These are phyloP conservation scores for Sporothrix inflata DNA, from an alignment of 2,329 filamentous ascomycete genomes.

Conservation along the genomic window DNA sequence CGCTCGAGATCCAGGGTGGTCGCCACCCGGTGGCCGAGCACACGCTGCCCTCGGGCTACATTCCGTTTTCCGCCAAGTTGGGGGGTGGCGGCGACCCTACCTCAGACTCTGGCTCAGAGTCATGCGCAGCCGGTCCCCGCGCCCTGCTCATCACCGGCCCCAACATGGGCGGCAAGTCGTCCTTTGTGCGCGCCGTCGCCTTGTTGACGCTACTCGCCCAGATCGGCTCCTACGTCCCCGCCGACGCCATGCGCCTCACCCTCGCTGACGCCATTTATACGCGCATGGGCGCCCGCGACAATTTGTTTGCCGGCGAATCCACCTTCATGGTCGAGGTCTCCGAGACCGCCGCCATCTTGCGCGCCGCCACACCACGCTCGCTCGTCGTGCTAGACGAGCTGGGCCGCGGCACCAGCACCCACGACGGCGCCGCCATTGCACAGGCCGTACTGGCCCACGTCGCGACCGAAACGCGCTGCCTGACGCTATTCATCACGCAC, in stretches of 20 bases:
- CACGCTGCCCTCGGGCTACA: conserved; percentile 80
- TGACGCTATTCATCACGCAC: conserved; percentile 96
- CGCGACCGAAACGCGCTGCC: conserved; percentile 70
- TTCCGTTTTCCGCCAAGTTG: conserved; percentile 83
- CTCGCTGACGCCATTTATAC: conserved; percentile 92
- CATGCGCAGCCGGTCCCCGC: not conserved
- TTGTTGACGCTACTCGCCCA: conserved; percentile 93
- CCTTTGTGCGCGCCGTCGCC: conserved; percentile 89
- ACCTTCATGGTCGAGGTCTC: conserved; percentile 99
- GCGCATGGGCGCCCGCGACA: conserved; percentile 94
- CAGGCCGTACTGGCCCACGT: conserved; percentile 87
- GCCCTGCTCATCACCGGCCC: conserved; percentile 92
- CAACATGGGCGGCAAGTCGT: conserved; percentile 99
- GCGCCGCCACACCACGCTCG: conserved; percentile 79
- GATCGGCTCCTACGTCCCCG: conserved; percentile 91
- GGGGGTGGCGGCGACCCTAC: conserved; percentile 53
- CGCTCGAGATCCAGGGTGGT: conserved; percentile 72
- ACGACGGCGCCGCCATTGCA: conserved; percentile 95
- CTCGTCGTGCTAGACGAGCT: conserved; percentile 94
- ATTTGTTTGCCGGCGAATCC: conserved; percentile 89
- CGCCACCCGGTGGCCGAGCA: conserved; percentile 97
- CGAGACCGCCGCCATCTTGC: conserved; percentile 89
- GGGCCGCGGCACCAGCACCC: conserved; percentile 88
- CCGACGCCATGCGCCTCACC: conserved; percentile 71
- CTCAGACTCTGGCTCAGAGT: not conserved